Evolutionary conservation across 495 filamentous ascomycete species (phyloP).

Genomic region (Penicillium ucsense): DNA sequence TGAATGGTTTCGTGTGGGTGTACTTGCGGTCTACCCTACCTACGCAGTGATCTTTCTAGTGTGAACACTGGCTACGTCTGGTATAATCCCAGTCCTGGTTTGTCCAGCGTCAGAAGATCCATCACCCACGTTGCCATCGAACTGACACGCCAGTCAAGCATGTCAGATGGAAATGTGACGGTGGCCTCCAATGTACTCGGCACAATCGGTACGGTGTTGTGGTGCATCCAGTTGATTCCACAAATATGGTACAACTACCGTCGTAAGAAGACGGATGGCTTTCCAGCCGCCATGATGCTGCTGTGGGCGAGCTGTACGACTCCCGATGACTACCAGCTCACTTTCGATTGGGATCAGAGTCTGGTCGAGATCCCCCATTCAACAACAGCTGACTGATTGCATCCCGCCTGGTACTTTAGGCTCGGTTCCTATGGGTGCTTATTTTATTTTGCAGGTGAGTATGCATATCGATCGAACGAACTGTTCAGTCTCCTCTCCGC

Average conservation of each 20-base stretch:
- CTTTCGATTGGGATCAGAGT: not conserved
- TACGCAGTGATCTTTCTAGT: too few relatives aligned
- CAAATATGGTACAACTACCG: slow-evolving; percentile 66
- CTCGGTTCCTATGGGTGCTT: slow-evolving; percentile 44
- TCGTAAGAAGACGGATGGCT: slow-evolving; percentile 60
- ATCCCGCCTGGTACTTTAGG: slow-evolving; percentile 13
- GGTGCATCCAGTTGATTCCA: slow-evolving; percentile 45
- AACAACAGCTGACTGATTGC: not conserved
- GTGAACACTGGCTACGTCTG: too few relatives aligned
- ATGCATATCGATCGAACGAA: not conserved
- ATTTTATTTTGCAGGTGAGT: slow-evolving; percentile 41
- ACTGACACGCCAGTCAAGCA: not conserved
- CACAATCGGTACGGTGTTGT: slow-evolving; percentile 45
- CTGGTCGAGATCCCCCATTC: too few relatives aligned
- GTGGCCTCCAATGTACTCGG: slow-evolving; percentile 43
- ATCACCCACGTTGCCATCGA: too few relatives aligned
- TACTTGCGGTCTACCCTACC: too few relatives aligned
- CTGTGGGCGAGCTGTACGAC: slow-evolving; percentile 58
- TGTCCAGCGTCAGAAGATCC: too few relatives aligned
- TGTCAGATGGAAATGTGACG: slow-evolving; percentile 30
- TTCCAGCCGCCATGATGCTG: slow-evolving; percentile 66
- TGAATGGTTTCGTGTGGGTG: too few relatives aligned
- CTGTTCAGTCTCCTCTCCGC: not conserved
- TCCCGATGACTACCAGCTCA: not conserved
- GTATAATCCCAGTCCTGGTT: too few relatives aligned